phyloP scores from a whole-genome alignment of 495 filamentous ascomycete species.

The Neurospora pannonica region DNA sequence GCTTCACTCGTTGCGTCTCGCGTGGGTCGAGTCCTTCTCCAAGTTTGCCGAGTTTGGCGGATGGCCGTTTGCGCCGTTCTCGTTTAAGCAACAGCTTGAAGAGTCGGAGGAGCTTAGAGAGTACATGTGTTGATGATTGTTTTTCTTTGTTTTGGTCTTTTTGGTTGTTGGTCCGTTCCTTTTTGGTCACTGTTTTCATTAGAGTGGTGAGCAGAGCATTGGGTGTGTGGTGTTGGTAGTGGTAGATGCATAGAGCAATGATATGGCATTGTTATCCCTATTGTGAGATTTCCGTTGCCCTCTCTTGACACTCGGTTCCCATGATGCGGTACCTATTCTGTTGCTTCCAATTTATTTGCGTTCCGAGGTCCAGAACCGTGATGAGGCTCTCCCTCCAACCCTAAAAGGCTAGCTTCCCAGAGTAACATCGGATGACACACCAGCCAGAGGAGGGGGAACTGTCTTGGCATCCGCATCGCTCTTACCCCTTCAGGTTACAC shows the following conservation, averaged over 20 bases:
- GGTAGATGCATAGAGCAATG: neutral
- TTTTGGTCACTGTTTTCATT: neutral
- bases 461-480: neutral
- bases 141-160: neutral
- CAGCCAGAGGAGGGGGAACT: neutral
- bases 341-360: no score
- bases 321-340: no score
- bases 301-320: no score
- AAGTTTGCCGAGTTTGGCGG: constrained; percentile 98
- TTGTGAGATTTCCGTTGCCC: neutral
- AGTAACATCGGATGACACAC: neutral
- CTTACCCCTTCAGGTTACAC: neutral
- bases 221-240: neutral
- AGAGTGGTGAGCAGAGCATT: neutral
- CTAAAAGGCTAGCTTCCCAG: neutral
- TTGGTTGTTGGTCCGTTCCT: neutral
- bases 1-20: constrained; percentile 86
- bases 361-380: neutral
- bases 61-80: constrained; percentile 84
- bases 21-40: constrained; percentile 99
- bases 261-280: neutral
- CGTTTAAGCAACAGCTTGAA: constrained; percentile 78
- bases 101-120: constrained; percentile 55
- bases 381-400: neutral
- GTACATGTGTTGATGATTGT: constrained; percentile 27